phyloP scores from a whole-genome alignment of 371 early-diverging fungal genomes.

The Syncephalis fuscata region DNA sequence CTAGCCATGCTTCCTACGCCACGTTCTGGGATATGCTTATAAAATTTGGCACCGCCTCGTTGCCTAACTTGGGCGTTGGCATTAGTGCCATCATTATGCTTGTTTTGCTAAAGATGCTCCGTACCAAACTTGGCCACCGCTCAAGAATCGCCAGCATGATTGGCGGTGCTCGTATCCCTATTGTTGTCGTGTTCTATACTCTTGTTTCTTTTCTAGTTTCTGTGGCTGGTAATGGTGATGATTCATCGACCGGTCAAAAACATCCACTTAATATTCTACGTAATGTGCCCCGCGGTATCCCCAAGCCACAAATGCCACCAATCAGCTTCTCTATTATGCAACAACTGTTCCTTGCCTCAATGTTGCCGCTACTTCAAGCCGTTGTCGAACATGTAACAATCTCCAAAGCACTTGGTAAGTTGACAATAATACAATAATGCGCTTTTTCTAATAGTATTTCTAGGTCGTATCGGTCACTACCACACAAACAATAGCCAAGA shows the following conservation, averaged over 20 bases:
- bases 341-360: no score
- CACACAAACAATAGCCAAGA: conserved; percentile 56
- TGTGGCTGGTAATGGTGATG: not conserved
- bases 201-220: conserved; percentile 20
- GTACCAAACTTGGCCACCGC: not conserved
- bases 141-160: not conserved
- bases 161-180: conserved; percentile 9
- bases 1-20: conserved; percentile 11
- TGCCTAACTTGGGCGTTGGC: not conserved
- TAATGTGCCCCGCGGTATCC: conserved; percentile 49
- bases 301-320: conserved; percentile 27
- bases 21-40: not conserved
- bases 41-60: not conserved
- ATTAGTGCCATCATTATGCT: not conserved
- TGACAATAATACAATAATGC: no score
- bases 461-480: conserved; percentile 32
- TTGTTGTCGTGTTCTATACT: conserved; percentile 28
- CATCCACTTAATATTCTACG: conserved; percentile 26
- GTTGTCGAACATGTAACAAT: conserved; percentile 72
- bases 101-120: not conserved
- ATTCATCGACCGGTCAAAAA: no score
- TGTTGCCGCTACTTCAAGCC: conserved; percentile 29
- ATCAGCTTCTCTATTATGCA: conserved; percentile 13
- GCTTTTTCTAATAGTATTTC: no score
- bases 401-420: conserved; percentile 41